These are phyloP conservation scores for Hypomyces rosellus DNA, from an alignment of 2,329 filamentous ascomycete species.

Conservation along the genomic window DNA sequence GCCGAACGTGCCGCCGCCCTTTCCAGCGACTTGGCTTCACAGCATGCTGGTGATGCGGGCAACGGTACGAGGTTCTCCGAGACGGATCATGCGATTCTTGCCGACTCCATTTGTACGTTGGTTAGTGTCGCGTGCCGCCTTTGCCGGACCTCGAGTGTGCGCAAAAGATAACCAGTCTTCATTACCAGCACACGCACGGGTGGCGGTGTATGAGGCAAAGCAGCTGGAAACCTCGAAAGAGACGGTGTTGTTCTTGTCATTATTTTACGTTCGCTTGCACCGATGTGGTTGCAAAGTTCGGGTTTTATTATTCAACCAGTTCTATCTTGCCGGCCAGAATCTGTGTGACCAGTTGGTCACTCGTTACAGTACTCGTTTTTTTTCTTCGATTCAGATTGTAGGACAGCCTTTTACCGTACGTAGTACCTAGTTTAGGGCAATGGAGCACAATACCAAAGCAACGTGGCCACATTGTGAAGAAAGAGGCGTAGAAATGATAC, in stretches of 20 bases:
- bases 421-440: conserved; percentile 25
- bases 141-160: conserved; percentile 7
- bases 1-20: conserved; percentile 33
- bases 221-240: conserved; percentile 8
- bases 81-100: neutral
- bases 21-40: conserved; percentile 25
- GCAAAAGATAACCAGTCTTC: conserved; percentile 18
- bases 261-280: conserved; percentile 4
- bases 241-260: neutral
- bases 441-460: conserved; percentile 10
- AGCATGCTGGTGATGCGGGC: conserved; percentile 26
- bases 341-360: conserved; percentile 27
- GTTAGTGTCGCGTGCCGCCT: neutral
- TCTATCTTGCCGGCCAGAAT: conserved; percentile 26
- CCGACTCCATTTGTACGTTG: conserved; percentile 9
- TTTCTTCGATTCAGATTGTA: conserved; percentile 11
- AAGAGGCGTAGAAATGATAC: neutral
- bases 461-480: neutral
- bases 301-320: conserved; percentile 17
- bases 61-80: conserved; percentile 20
- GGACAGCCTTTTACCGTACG: conserved; percentile 24
- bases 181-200: conserved; percentile 1
- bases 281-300: conserved; percentile 5
- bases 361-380: conserved; percentile 19
- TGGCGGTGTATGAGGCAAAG: conserved; percentile 18